A percentile compares a stretch with the other conserved stretches of the same genome.
Evolutionary conservation across 345 rosid genomes (phyloP).

Genomic region (Geranium rotundifolium): DNA sequence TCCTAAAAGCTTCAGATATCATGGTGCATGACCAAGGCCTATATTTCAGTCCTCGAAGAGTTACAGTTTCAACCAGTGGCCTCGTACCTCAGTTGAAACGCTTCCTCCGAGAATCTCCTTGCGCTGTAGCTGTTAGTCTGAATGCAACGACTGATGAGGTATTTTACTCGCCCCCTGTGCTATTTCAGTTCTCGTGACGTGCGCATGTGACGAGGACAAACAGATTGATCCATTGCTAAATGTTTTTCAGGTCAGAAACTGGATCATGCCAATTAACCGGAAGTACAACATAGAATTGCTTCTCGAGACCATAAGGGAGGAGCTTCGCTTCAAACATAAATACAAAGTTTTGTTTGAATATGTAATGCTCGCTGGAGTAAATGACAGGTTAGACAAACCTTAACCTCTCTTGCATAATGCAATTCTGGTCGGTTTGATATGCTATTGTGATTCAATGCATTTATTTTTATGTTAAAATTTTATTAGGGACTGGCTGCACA

Average conservation of each 20-base stretch:
- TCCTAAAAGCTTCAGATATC: slow-evolving; percentile 70
- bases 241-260: slow-evolving; percentile 66
- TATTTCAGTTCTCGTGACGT: neutral
- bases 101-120: slow-evolving; percentile 64
- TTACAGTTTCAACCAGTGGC: slow-evolving; percentile 88
- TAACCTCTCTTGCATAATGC: neutral
- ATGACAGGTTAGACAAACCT: slow-evolving; percentile 53
- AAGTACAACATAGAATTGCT: slow-evolving; percentile 68
- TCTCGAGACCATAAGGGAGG: slow-evolving; percentile 69
- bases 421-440: neutral
- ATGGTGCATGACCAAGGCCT: slow-evolving; percentile 87
- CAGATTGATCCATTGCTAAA: neutral
- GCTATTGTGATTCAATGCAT: too few species aligned
- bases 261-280: slow-evolving; percentile 91
- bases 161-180: slow-evolving; percentile 7
- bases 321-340: slow-evolving; percentile 42
- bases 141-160: slow-evolving; percentile 98
- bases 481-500: too few species aligned
- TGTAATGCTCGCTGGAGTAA: slow-evolving; percentile 83
- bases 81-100: slow-evolving; percentile 86
- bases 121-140: slow-evolving; percentile 88
- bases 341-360: slow-evolving; percentile 86
- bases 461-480: too few species aligned
- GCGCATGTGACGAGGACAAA: neutral
- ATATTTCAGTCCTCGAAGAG: slow-evolving; percentile 90